phyloP scores from a whole-genome alignment of 2,329 filamentous ascomycete species.

The Aspergillus cejpii region DNA sequence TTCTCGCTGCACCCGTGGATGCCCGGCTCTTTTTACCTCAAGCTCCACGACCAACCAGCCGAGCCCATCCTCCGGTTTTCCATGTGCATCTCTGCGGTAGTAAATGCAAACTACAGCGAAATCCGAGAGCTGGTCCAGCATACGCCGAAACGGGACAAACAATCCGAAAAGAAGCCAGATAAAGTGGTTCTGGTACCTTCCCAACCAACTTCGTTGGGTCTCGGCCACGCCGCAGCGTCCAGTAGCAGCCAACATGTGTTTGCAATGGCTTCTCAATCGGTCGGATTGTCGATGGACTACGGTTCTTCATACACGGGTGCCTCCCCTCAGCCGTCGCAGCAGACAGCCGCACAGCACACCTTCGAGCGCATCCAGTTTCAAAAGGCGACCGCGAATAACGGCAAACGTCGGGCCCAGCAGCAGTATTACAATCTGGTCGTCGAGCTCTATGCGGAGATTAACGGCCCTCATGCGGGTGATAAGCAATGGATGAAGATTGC shows the following conservation, averaged over 20 bases:
- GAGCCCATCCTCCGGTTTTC: slow-evolving; percentile 66
- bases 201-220: slow-evolving; percentile 46
- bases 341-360: slow-evolving; percentile 48
- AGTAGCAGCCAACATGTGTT: slow-evolving; percentile 23
- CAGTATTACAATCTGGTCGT: slow-evolving; percentile 90
- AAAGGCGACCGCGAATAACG: slow-evolving; percentile 87
- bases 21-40: slow-evolving; percentile 52
- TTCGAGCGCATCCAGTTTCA: slow-evolving; percentile 95
- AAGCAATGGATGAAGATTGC: slow-evolving; percentile 65
- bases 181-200: slow-evolving; percentile 62
- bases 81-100: slow-evolving; percentile 77
- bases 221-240: slow-evolving; percentile 22
- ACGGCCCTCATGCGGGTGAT: slow-evolving; percentile 36
- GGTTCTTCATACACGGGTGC: slow-evolving; percentile 25
- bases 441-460: slow-evolving; percentile 68
- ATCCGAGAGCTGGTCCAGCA: slow-evolving; percentile 80
- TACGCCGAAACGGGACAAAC: slow-evolving; percentile 85
- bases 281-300: slow-evolving; percentile 32
- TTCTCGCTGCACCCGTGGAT: slow-evolving; percentile 63
- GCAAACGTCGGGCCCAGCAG: slow-evolving; percentile 80
- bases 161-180: slow-evolving; percentile 67
- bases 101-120: slow-evolving; percentile 69
- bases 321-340: slow-evolving; percentile 29
- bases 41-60: slow-evolving; percentile 39
- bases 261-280: slow-evolving; percentile 20